A percentile compares a stretch with the other conserved stretches of the same genome.
Conservation (phyloP, 1,284 basidiomycete genomes). For the Microbotryum scabiosae region DNA sequence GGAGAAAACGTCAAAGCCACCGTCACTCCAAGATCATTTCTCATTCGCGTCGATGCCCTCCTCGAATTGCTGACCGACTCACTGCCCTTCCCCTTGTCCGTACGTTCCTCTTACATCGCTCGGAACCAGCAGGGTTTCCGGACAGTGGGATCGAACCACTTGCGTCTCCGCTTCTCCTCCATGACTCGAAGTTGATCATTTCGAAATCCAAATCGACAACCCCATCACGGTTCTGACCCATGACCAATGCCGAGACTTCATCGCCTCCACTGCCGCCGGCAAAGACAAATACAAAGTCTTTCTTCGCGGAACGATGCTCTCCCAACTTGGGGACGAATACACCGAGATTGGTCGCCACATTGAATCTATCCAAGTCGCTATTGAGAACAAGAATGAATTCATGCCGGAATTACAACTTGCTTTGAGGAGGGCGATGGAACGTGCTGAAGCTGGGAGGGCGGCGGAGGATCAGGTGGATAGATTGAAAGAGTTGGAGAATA, state of each 20-base stretch:
- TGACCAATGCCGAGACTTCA: constrained; percentile 64
- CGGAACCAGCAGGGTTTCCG: too few species aligned
- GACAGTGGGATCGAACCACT: too few species aligned
- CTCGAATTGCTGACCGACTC: too few species aligned
- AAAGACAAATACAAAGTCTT: constrained; percentile 90
- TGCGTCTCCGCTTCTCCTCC: too few species aligned
- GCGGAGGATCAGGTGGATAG: constrained; percentile 62
- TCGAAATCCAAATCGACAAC: constrained; percentile 77
- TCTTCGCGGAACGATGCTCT: constrained; percentile 83
- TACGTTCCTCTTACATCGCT: not conserved
- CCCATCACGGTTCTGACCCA: constrained; percentile 39
- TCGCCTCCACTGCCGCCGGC: constrained; percentile 69
- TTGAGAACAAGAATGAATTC: constrained; percentile 48
- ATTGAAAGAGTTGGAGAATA: constrained; percentile 63
- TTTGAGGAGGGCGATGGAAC: constrained; percentile 52
- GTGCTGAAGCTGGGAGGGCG: constrained; percentile 61
- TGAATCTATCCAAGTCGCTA: constrained; percentile 31
- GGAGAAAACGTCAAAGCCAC: constrained; percentile 86
- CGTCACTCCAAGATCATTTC: constrained; percentile 45
- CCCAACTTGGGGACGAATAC: constrained; percentile 80
- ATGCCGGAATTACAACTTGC: constrained; percentile 62
- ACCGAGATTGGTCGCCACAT: constrained; percentile 65
- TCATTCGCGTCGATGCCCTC: too few species aligned
- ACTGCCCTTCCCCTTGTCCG: too few species aligned
- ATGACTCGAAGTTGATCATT: constrained; percentile 53